Evolutionary conservation across 768 basidiomycete species (phyloP).

Genomic region (Suillus brevipes): DNA sequence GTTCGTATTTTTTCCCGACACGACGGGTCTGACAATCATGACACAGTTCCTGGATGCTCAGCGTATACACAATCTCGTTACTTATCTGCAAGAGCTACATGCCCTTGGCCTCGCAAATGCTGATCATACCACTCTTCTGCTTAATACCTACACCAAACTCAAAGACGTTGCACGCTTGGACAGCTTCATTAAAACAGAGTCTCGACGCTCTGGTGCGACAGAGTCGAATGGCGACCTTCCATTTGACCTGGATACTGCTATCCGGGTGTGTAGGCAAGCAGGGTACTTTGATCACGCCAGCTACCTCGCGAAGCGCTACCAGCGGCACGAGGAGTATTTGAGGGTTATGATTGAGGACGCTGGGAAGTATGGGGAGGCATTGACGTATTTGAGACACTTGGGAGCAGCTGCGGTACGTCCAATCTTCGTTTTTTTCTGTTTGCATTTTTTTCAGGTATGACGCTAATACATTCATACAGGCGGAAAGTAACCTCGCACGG

Average conservation of each 20-base stretch:
- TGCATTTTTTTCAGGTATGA: background rate
- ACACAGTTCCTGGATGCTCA: constrained; percentile 93
- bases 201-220: constrained; percentile 40
- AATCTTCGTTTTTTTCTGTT: constrained; percentile 5
- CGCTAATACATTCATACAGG: constrained; percentile 42
- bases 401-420: constrained; percentile 75
- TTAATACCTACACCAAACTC: constrained; percentile 97
- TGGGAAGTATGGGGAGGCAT: constrained; percentile 68
- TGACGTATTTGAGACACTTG: constrained; percentile 75
- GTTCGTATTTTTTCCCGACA: background rate
- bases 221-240: constrained; percentile 68
- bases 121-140: constrained; percentile 93
- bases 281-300: constrained; percentile 95
- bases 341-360: constrained; percentile 94
- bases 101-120: constrained; percentile 87
- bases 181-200: constrained; percentile 89
- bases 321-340: constrained; percentile 89
- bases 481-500: constrained; percentile 80
- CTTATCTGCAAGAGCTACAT: constrained; percentile 95
- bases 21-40: constrained; percentile 10
- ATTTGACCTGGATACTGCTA: constrained; percentile 96
- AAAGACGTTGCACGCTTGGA: constrained; percentile 88
- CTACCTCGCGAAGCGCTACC: constrained; percentile 90
- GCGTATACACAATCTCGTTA: constrained; percentile 91
- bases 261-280: constrained; percentile 94